Evolutionary conservation across 2,329 filamentous ascomycete genomes (phyloP).

Genomic region (Paraconiothyrium brasiliense): DNA sequence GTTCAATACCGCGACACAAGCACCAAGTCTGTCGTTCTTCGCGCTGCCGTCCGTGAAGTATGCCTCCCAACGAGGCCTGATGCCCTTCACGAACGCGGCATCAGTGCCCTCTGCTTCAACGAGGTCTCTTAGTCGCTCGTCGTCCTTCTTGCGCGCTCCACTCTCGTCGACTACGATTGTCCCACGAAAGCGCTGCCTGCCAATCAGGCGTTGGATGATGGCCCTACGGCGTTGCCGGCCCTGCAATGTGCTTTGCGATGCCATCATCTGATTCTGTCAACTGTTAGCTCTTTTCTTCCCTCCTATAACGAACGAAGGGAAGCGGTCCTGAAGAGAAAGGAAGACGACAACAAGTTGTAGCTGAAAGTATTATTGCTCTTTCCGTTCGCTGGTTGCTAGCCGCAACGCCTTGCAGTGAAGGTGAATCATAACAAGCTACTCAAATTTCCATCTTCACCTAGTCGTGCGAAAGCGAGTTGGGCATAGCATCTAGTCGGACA

Average conservation of each 20-base stretch:
- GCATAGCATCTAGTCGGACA: background rate
- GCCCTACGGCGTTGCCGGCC: background rate
- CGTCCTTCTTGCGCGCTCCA: background rate
- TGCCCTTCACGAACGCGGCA: background rate
- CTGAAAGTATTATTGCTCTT: background rate
- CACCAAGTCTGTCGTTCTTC: slow-evolving; percentile 5
- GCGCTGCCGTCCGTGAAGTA: slow-evolving; percentile 19
- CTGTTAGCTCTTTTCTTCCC: background rate
- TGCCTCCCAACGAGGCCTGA: background rate
- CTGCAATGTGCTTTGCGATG: background rate
- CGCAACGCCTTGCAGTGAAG: background rate
- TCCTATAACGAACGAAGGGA: background rate
- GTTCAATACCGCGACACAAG: slow-evolving; percentile 16
- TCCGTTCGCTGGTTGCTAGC: background rate
- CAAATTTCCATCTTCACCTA: slow-evolving; percentile 3
- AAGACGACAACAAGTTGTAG: background rate
- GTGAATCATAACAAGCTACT: background rate
- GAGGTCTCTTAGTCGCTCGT: background rate
- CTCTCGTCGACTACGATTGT: background rate
- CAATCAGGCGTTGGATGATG: background rate
- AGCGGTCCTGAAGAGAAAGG: background rate
- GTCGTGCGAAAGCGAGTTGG: background rate
- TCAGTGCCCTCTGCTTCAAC: background rate
- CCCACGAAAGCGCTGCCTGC: background rate
- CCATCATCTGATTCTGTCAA: background rate